Evolutionary conservation across 2,329 filamentous ascomycete species (phyloP).

Genomic region (Colletotrichum navitas): DNA sequence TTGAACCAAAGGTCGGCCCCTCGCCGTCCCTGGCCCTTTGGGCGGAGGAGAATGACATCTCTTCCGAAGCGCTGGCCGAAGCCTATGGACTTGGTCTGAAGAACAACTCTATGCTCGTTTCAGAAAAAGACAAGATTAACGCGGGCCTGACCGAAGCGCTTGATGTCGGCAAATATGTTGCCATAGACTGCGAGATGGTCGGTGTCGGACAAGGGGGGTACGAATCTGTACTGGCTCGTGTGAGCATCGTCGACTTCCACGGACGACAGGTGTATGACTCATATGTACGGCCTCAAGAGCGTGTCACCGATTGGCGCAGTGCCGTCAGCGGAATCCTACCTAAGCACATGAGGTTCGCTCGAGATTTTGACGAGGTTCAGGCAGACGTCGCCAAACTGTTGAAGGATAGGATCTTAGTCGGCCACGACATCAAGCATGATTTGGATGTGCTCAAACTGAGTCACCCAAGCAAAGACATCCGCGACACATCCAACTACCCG

Average conservation of each 20-base stretch:
- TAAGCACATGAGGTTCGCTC: constrained; percentile 76
- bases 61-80: constrained; percentile 70
- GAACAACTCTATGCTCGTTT: constrained; percentile 62
- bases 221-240: constrained; percentile 84
- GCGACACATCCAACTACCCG: constrained; percentile 85
- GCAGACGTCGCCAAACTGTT: constrained; percentile 77
- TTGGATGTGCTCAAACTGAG: constrained; percentile 81
- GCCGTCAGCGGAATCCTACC: constrained; percentile 84
- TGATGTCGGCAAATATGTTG: constrained; percentile 88
- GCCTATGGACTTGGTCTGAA: constrained; percentile 70
- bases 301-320: constrained; percentile 92
- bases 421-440: constrained; percentile 86
- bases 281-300: constrained; percentile 82
- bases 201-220: constrained; percentile 80
- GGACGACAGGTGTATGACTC: constrained; percentile 94
- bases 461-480: constrained; percentile 82
- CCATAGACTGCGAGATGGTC: constrained; percentile 98
- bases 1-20: constrained; percentile 54
- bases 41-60: constrained; percentile 72
- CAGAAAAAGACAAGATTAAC: constrained; percentile 68
- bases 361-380: constrained; percentile 83
- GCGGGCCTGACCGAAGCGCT: constrained; percentile 71
- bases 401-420: constrained; percentile 79
- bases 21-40: constrained; percentile 70
- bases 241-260: constrained; percentile 94